Base-by-base conservation (phyloP, 768 basidiomycete species). In the Nidularia pulvinata region DNA sequence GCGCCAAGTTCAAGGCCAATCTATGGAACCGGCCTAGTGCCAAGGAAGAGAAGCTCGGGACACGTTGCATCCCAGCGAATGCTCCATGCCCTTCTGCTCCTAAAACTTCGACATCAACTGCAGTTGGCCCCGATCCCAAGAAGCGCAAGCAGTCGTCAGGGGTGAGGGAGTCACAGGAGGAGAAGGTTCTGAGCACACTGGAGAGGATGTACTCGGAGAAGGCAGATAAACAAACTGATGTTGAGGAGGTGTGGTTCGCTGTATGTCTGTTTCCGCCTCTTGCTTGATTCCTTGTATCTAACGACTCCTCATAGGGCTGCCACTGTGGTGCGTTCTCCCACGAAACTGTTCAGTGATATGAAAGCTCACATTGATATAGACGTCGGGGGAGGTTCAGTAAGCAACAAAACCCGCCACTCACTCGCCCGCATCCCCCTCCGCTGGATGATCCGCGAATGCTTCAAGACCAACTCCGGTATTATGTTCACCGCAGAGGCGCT, bases 371-470 rank as follows among this genome's bases (percentile, higher is more conserved):
- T 43, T 16, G 11, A 36, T 10, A 45, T 53, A 81, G 82, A 84
- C 59, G 73, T 85, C 32, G 84, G 84, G 6, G 84, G 84, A 19
- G 82, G 82, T 2, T 79, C 53, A 53, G 77, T 78, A 0, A 56
- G 58, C 10, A 80, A 84, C 55, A 72, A 68, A 1, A 70, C 68
- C 0, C 61, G 59, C 5, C 63, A 76, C 39, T 69, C 66, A 9
- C 74, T 86, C 3, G 76, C 83, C 5, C 76, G 80, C 36, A 79
- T 84, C 36, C 66, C 82, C 1, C 70, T 86, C 3, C 73, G 80
- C 1, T 86, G 88, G 88, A 88, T 89, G 86, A 72, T 90, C 53
- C 80, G 87, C 37, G 79, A 90, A 61, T 81, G 79, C 56, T 84
- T 88, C 75, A 72, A 71, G 48, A 63, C 77, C 6, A 60, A 82